These are phyloP conservation scores for Gossypium stocksii DNA, from an alignment of 345 rosid genomes.

Conservation along the genomic window DNA sequence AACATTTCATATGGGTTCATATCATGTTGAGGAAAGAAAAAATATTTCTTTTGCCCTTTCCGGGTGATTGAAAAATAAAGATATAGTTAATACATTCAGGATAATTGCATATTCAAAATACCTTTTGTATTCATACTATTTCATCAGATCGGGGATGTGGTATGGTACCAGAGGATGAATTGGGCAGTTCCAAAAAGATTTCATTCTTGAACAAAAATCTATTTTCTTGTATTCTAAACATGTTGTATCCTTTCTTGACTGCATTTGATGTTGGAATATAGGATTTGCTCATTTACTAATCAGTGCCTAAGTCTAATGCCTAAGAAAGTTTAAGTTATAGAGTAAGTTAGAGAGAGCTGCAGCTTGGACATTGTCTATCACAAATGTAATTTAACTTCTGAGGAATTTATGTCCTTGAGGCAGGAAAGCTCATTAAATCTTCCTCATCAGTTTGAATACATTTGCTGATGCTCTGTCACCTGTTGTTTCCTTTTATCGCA, in stretches of 20 bases:
- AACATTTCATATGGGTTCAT: not conserved
- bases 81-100: too few relatives aligned
- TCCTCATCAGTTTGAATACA: not conserved
- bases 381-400: not conserved
- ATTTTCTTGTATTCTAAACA: not conserved
- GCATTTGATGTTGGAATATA: not conserved
- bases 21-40: too few relatives aligned
- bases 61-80: too few relatives aligned
- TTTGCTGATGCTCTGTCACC: not conserved
- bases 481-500: conserved; percentile 1
- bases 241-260: not conserved
- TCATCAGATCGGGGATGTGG: not conserved
- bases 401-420: not conserved
- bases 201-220: not conserved
- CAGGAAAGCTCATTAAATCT: not conserved
- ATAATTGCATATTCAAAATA: not conserved
- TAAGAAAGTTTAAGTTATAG: not conserved
- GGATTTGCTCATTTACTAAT: not conserved
- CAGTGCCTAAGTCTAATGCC: not conserved
- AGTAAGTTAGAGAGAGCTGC: not conserved
- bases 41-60: too few relatives aligned
- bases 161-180: not conserved
- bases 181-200: not conserved
- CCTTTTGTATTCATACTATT: not conserved
- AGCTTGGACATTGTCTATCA: not conserved